Conservation (phyloP, 2,329 filamentous ascomycete genomes). For the Eutypa lata region DNA sequence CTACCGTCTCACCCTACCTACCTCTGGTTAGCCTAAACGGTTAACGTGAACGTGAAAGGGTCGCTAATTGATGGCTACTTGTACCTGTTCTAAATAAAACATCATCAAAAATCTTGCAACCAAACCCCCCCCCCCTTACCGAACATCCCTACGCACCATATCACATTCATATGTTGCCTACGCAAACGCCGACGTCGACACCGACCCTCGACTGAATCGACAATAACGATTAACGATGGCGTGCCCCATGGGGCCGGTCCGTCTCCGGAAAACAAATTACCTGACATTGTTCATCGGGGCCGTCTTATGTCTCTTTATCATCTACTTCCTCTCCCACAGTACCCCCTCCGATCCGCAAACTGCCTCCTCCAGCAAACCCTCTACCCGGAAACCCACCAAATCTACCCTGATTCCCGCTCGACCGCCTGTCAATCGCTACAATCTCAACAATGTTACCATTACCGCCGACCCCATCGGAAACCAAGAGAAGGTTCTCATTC, state of each 20-base stretch:
- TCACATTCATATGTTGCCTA: background rate
- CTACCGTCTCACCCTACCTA: too few relatives aligned
- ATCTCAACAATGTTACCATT: constrained; percentile 92
- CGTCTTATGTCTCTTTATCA: constrained; percentile 30
- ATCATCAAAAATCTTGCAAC: too few relatives aligned
- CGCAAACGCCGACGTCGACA: background rate
- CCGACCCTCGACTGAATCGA: constrained; percentile 1
- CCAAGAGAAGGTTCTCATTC: constrained; percentile 80
- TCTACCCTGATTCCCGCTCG: constrained; percentile 56
- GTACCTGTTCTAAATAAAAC: background rate
- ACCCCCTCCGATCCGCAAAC: constrained; percentile 16
- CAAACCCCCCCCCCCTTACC: too few relatives aligned
- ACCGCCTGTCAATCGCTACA: constrained; percentile 86
- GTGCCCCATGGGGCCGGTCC: constrained; percentile 33
- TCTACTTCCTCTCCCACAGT: constrained; percentile 28
- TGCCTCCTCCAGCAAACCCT: constrained; percentile 35
- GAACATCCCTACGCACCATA: background rate
- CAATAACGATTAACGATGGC: constrained; percentile 24
- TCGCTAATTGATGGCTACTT: background rate
- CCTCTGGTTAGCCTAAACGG: too few relatives aligned
- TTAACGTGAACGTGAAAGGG: background rate
- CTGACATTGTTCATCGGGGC: constrained; percentile 29
- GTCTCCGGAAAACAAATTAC: constrained; percentile 32
- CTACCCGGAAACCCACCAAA: constrained; percentile 63
- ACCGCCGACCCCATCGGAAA: constrained; percentile 73